phyloP scores from a whole-genome alignment of 371 early-diverging fungal genomes.

The Phascolomyces articulosus region DNA sequence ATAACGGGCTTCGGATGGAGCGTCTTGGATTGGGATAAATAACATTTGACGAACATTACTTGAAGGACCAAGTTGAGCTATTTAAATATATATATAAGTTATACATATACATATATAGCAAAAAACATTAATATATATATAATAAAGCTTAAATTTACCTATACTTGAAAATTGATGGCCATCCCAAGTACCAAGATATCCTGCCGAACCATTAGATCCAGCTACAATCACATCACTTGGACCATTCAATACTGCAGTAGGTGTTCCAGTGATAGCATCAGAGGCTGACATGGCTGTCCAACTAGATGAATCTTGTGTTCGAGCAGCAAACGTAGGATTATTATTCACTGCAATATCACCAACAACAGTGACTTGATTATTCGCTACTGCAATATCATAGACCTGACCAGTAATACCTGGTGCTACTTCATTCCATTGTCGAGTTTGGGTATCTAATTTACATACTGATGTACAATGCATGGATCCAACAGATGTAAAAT shows the following conservation, averaged over 20 bases:
- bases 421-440: constrained; percentile 40
- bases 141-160: constrained; percentile 8
- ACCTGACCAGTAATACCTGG: constrained; percentile 20
- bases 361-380: constrained; percentile 15
- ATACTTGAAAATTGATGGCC: constrained; percentile 17
- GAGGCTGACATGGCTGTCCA: constrained; percentile 41
- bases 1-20: constrained; percentile 21
- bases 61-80: constrained; percentile 20
- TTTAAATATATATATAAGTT: not conserved
- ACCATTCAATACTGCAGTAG: constrained; percentile 26
- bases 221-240: constrained; percentile 29
- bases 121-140: not conserved
- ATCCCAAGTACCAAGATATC: constrained; percentile 24
- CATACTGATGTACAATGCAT: constrained; percentile 47
- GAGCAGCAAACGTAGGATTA: constrained; percentile 30
- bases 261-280: constrained; percentile 19
- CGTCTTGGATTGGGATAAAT: constrained; percentile 30
- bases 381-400: constrained; percentile 12
- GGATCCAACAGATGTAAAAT: constrained; percentile 48
- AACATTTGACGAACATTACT: constrained; percentile 32
- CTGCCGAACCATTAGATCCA: constrained; percentile 20
- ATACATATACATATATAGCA: not conserved
- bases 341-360: constrained; percentile 31
- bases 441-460: constrained; percentile 21
- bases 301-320: constrained; percentile 9